Conservation (phyloP, 257 asterid genomes). For the Parsonsia alboflavescens region DNA sequence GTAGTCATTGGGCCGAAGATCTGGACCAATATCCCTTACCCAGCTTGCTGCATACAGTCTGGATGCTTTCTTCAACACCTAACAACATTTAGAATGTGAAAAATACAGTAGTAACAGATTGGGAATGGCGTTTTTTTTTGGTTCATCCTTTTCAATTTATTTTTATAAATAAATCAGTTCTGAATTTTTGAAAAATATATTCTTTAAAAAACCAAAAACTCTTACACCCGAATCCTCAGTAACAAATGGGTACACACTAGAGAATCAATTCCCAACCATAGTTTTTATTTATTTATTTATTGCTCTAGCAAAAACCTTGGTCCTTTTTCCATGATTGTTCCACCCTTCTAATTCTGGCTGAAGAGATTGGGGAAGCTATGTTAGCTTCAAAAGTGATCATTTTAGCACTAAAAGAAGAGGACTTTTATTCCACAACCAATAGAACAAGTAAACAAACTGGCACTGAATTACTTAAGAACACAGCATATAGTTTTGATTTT, state of each 20-base stretch:
- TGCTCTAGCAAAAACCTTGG: neutral
- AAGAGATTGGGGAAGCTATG: neutral
- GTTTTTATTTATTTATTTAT: neutral
- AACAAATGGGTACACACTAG: neutral
- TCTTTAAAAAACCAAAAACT: too few species aligned
- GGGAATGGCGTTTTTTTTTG: neutral
- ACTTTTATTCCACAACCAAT: neutral
- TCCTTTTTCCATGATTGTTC: neutral
- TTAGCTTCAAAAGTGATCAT: neutral
- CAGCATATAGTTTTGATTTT: neutral
- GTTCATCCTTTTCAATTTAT: neutral
- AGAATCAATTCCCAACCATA: neutral
- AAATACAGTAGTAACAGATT: neutral
- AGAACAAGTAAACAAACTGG: neutral
- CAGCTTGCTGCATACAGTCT: slow-evolving; percentile 85
- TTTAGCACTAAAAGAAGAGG: neutral
- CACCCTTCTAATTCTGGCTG: neutral
- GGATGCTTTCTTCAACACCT: slow-evolving; percentile 85
- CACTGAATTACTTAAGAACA: neutral
- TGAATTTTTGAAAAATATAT: neutral
- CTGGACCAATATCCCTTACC: slow-evolving; percentile 95
- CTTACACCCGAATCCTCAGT: neutral
- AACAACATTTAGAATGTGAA: slow-evolving; percentile 11
- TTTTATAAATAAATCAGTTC: neutral
- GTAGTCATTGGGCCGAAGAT: slow-evolving; percentile 78